Evolutionary conservation across 2,329 filamentous ascomycete genomes (phyloP).

Genomic region (Fusarium beomiforme): DNA sequence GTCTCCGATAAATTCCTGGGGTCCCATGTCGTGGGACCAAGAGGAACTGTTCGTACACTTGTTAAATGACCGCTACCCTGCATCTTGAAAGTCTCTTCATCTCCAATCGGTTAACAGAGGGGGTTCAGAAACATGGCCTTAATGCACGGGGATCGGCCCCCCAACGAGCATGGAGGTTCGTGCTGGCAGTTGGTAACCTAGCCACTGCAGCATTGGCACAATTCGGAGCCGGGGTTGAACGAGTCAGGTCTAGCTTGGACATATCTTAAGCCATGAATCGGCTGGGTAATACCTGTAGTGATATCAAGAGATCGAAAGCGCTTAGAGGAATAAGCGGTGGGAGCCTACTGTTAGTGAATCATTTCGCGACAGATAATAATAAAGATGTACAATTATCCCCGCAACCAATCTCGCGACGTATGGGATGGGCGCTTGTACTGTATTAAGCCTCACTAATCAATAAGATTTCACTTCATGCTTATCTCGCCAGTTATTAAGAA

Average conservation of each 20-base stretch:
- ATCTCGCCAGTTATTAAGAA: constrained; percentile 14
- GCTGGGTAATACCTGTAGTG: background rate
- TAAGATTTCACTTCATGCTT: constrained; percentile 23
- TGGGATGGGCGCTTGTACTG: constrained; percentile 14
- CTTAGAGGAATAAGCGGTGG: constrained; percentile 37
- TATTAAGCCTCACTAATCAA: constrained; percentile 20
- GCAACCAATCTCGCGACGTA: constrained; percentile 10
- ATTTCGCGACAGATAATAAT: background rate
- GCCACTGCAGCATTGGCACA: constrained; percentile 39
- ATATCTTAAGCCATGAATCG: constrained; percentile 34
- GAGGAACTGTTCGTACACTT: constrained; percentile 16
- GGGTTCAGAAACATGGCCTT: constrained; percentile 23
- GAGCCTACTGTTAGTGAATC: constrained; percentile 12
- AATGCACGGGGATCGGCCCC: constrained; percentile 38
- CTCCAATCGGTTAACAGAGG: constrained; percentile 31
- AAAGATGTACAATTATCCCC: background rate
- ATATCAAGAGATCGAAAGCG: constrained; percentile 29
- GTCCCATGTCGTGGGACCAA: constrained; percentile 29
- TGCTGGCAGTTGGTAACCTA: constrained; percentile 18
- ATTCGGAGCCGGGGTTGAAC: constrained; percentile 17
- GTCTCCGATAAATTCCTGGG: constrained; percentile 27
- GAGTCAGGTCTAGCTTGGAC: constrained; percentile 38
- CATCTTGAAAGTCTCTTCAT: constrained; percentile 20
- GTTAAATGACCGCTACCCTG: constrained; percentile 27
- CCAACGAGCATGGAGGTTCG: constrained; percentile 37